These are phyloP conservation scores for Trichophyton simii DNA, from an alignment of 2,329 filamentous ascomycete genomes.

Conservation along the genomic window DNA sequence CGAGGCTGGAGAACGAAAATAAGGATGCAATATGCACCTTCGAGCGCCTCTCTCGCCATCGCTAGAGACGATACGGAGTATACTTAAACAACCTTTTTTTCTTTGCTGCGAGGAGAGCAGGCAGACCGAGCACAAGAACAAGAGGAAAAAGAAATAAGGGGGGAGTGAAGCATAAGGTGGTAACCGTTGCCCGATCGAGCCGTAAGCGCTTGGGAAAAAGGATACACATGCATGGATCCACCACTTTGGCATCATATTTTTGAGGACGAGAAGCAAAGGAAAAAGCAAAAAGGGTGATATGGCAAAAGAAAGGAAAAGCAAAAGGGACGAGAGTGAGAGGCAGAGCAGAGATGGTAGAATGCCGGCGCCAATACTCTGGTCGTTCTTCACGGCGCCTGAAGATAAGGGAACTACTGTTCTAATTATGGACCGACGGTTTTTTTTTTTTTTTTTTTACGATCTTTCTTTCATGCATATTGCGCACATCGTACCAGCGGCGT, in stretches of 20 bases:
- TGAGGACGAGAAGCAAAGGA: no score
- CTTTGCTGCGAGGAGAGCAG: no score
- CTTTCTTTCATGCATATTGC: not conserved
- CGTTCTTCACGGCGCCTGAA: not conserved
- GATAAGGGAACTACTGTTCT: not conserved
- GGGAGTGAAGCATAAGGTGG: not conserved
- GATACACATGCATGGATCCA: not conserved
- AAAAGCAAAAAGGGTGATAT: not conserved
- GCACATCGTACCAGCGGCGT: constrained; percentile 1
- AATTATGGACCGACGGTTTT: not conserved
- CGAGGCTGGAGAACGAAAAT: no score
- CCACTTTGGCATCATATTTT: not conserved
- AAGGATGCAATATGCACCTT: not conserved
- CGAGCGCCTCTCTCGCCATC: not conserved
- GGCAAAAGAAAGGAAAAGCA: not conserved
- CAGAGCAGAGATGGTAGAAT: not conserved
- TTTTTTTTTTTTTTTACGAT: not conserved
- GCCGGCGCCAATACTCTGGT: not conserved
- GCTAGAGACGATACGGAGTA: not conserved
- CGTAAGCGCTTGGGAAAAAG: not conserved
- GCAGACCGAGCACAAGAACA: no score
- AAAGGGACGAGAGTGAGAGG: not conserved
- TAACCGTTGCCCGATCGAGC: not conserved
- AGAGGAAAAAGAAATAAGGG: not conserved
- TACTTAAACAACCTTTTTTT: not conserved